Evolutionary conservation across 2,329 filamentous ascomycete species (phyloP).

Genomic region (Pyrenochaeta sp.): DNA sequence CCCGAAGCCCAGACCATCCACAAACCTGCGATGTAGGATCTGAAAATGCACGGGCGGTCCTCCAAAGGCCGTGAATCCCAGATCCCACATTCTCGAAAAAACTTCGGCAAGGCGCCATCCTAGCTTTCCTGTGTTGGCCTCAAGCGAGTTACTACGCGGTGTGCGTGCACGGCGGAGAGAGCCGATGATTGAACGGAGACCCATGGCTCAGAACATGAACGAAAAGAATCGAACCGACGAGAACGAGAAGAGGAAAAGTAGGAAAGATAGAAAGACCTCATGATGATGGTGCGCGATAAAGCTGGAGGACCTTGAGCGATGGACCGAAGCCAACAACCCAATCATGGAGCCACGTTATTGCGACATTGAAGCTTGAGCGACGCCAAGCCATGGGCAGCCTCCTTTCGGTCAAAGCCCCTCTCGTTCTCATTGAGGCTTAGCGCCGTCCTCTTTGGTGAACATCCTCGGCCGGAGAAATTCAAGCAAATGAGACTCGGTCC

Average conservation of each 20-base stretch:
- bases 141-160: constrained; percentile 17
- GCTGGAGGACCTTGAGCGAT: not conserved
- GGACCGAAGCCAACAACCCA: constrained; percentile 6
- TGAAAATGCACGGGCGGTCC: constrained; percentile 76
- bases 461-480: constrained; percentile 18
- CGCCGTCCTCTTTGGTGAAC: not conserved
- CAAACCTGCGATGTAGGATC: constrained; percentile 70
- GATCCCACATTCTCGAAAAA: constrained; percentile 59
- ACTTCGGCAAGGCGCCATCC: constrained; percentile 37
- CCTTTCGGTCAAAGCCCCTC: constrained; percentile 1
- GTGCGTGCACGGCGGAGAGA: constrained; percentile 30
- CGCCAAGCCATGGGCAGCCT: constrained; percentile 23
- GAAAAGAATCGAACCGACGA: not conserved
- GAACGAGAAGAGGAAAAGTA: not conserved
- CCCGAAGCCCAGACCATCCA: constrained; percentile 58
- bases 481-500: constrained; percentile 2
- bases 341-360: constrained; percentile 18
- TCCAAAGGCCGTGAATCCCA: constrained; percentile 72
- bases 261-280: not conserved
- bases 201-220: constrained; percentile 12
- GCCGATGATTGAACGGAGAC: constrained; percentile 30
- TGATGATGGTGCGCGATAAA: not conserved
- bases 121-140: constrained; percentile 31
- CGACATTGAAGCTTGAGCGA: constrained; percentile 13
- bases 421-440: not conserved